Evolutionary conservation across 1,139 yeast genomes (phyloP).

Genomic region (Barnettozyma hawaiiensis): DNA sequence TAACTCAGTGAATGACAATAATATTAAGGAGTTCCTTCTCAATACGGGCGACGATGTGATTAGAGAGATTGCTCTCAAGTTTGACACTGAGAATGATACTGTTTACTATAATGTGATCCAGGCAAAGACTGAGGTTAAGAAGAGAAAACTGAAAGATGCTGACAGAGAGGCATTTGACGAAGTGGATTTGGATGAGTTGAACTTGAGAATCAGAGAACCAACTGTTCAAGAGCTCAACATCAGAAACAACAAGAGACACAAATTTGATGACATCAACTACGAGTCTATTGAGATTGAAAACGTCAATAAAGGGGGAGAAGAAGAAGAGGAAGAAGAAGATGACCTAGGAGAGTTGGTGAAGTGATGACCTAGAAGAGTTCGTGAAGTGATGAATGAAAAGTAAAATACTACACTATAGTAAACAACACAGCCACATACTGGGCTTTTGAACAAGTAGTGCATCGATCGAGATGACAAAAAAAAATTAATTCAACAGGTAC

Average conservation of each 20-base stretch:
- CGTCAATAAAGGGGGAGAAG: slow-evolving; percentile 24
- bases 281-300: slow-evolving; percentile 28
- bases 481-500: no score
- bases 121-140: slow-evolving; percentile 76
- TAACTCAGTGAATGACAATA: slow-evolving; percentile 7
- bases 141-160: slow-evolving; percentile 62
- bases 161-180: slow-evolving; percentile 47
- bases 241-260: slow-evolving; percentile 64
- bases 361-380: neutral
- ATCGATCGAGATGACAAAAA: neutral
- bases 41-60: slow-evolving; percentile 34
- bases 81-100: slow-evolving; percentile 47
- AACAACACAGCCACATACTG: no score
- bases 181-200: slow-evolving; percentile 49
- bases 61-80: slow-evolving; percentile 52
- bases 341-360: slow-evolving; percentile 7
- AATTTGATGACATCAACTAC: slow-evolving; percentile 71
- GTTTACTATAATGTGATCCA: slow-evolving; percentile 75
- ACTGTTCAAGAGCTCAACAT: slow-evolving; percentile 60
- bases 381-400: no score
- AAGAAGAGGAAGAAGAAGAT: slow-evolving; percentile 23
- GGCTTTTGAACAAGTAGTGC: neutral
- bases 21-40: slow-evolving; percentile 33
- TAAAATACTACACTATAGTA: no score
- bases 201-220: slow-evolving; percentile 65